Percentiles rank a stretch among this genome's conserved stretches.
Conservation (phyloP, 305 asterid genomes). For the Fraxinus baroniana region DNA sequence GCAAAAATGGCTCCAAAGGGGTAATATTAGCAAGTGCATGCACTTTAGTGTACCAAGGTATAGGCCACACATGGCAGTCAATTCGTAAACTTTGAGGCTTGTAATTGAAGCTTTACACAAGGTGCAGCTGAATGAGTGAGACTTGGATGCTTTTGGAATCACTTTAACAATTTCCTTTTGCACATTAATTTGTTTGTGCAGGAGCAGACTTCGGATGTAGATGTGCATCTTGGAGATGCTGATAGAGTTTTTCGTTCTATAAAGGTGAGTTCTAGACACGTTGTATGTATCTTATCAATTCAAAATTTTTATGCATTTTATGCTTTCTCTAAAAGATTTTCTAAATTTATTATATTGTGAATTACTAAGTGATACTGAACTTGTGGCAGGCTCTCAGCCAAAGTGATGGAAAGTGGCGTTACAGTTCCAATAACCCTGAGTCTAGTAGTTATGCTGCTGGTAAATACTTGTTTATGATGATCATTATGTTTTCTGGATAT, state of each 20-base stretch:
- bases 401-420: slow-evolving; percentile 62
- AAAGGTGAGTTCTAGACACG: slow-evolving; percentile 47
- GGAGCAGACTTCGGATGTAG: slow-evolving; percentile 68
- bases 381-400: slow-evolving; percentile 49
- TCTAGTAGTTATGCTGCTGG: slow-evolving; percentile 54
- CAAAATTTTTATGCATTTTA: not conserved
- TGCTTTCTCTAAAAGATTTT: slow-evolving; percentile 18
- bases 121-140: not conserved
- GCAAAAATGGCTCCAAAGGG: too few relatives aligned
- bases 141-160: not conserved
- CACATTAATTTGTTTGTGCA: slow-evolving; percentile 33
- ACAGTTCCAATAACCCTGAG: slow-evolving; percentile 45
- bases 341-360: not conserved
- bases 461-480: not conserved
- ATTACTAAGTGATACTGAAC: slow-evolving; percentile 20
- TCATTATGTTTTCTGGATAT: not conserved
- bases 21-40: too few relatives aligned
- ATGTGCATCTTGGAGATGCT: slow-evolving; percentile 66
- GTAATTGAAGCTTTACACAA: not conserved
- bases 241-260: slow-evolving; percentile 63
- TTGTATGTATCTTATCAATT: slow-evolving; percentile 19
- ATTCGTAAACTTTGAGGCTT: not conserved
- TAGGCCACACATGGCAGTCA: too few relatives aligned
- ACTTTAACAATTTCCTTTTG: not conserved
- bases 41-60: too few relatives aligned